phyloP scores from a whole-genome alignment of 352 stramenopile species.

The Phytophthora ramorum region DNA sequence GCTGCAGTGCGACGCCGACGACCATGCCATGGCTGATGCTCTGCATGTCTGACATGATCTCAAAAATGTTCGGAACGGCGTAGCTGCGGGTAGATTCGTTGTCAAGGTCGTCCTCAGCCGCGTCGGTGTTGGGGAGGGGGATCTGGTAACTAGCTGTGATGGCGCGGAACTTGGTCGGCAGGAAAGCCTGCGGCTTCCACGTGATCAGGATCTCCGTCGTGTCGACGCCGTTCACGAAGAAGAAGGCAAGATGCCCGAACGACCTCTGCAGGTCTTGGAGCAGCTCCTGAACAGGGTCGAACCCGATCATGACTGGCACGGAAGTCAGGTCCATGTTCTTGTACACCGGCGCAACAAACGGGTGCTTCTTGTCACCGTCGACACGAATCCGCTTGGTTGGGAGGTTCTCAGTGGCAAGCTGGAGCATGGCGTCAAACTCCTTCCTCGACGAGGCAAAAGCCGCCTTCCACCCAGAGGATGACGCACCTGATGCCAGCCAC shows the following conservation, averaged over 20 bases:
- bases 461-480: slow-evolving; percentile 66
- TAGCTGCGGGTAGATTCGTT: slow-evolving; percentile 41
- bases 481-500: slow-evolving; percentile 66
- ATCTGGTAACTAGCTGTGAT: slow-evolving; percentile 72
- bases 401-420: slow-evolving; percentile 58
- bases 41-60: slow-evolving; percentile 81
- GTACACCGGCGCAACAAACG: slow-evolving; percentile 79
- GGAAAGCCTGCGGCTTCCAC: slow-evolving; percentile 84
- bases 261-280: slow-evolving; percentile 58
- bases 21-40: slow-evolving; percentile 73
- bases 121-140: slow-evolving; percentile 48
- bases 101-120: slow-evolving; percentile 29
- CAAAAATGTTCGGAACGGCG: slow-evolving; percentile 79
- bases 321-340: slow-evolving; percentile 86
- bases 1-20: slow-evolving; percentile 54
- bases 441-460: slow-evolving; percentile 59
- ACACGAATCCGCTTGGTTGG: slow-evolving; percentile 68
- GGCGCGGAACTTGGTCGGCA: slow-evolving; percentile 84
- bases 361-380: slow-evolving; percentile 61
- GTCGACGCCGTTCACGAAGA: slow-evolving; percentile 82
- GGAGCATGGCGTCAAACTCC: slow-evolving; percentile 73
- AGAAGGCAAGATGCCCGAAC: slow-evolving; percentile 77
- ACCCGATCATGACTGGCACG: slow-evolving; percentile 72
- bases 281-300: slow-evolving; percentile 78
- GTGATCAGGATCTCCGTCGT: slow-evolving; percentile 70